These are phyloP conservation scores for Candida gorgasii DNA, from an alignment of 805 yeast species.

Conservation along the genomic window DNA sequence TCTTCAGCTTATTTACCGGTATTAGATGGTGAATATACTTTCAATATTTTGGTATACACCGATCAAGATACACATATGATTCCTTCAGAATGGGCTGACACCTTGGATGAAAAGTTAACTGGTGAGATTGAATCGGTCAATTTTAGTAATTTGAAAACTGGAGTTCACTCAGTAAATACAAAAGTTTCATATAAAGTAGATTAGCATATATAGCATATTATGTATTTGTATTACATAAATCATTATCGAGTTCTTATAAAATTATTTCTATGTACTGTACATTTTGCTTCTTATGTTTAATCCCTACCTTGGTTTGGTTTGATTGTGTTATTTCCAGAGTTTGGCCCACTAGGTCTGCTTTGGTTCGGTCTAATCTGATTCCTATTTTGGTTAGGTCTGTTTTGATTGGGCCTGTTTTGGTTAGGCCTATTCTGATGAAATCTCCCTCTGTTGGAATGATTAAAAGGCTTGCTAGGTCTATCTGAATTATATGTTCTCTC, in stretches of 20 bases:
- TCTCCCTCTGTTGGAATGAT: not conserved
- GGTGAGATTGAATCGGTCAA: slow-evolving; percentile 64
- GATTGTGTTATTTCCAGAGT: not conserved
- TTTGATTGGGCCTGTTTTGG: not conserved
- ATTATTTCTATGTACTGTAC: not conserved
- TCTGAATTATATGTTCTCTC: not conserved
- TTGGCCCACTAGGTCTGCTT: not conserved
- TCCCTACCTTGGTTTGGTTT: not conserved
- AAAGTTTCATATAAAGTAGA: slow-evolving; percentile 58
- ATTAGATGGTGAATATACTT: slow-evolving; percentile 63
- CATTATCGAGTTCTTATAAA: not conserved
- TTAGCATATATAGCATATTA: slow-evolving; percentile 11
- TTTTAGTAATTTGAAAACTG: slow-evolving; percentile 68
- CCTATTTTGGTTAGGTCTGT: not conserved
- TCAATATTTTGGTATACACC: slow-evolving; percentile 82
- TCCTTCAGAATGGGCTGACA: slow-evolving; percentile 84
- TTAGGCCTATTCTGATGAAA: not conserved
- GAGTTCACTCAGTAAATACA: slow-evolving; percentile 69
- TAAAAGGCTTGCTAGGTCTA: not conserved
- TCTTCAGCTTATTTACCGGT: slow-evolving; percentile 84
- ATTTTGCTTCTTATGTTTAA: not conserved
- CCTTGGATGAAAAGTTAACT: slow-evolving; percentile 55
- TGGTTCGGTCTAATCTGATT: not conserved
- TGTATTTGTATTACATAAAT: not conserved
- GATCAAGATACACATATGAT: slow-evolving; percentile 58